Conservation (phyloP, 2,329 filamentous ascomycete genomes). For the Myrmaecium sp. region DNA sequence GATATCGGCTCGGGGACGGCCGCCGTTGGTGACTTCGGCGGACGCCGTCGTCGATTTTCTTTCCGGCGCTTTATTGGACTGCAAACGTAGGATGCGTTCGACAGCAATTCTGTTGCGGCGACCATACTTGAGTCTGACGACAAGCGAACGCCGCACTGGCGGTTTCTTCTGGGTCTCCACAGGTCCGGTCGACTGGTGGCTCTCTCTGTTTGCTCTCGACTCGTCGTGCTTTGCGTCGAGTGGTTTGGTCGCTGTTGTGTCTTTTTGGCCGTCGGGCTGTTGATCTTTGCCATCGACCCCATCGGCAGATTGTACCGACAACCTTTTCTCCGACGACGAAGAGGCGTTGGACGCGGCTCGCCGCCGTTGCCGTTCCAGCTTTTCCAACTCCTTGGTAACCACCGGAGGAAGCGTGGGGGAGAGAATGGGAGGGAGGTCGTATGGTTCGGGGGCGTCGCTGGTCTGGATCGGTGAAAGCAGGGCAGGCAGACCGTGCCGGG, state of each 20-base stretch:
- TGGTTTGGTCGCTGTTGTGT: constrained; percentile 1
- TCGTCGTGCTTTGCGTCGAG: constrained; percentile 1
- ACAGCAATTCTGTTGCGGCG: constrained; percentile 32
- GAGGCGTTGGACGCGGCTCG: constrained; percentile 19
- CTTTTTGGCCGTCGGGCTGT: constrained; percentile 1
- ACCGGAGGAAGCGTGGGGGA: constrained; percentile 40
- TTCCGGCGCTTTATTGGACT: constrained; percentile 7
- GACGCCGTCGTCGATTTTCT: no score
- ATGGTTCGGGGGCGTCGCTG: constrained; percentile 20
- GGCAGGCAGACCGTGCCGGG: constrained; percentile 21
- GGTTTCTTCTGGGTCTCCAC: constrained; percentile 8
- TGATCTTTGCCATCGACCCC: no score
- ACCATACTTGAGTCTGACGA: constrained; percentile 35
- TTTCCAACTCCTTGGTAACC: constrained; percentile 35
- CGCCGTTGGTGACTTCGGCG: background rate
- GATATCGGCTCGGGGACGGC: background rate
- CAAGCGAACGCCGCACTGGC: constrained; percentile 14
- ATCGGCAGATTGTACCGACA: no score
- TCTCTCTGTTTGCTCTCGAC: constrained; percentile 5
- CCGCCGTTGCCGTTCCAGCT: constrained; percentile 20
- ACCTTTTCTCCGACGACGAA: constrained; percentile 17
- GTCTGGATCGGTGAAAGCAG: constrained; percentile 24
- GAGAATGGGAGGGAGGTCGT: constrained; percentile 34
- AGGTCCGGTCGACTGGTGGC: no score
- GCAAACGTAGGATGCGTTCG: constrained; percentile 18